A percentile compares a stretch with the other conserved stretches of the same genome.
phyloP scores from a whole-genome alignment of 805 yeast genomes.

The Metschnikowia dekortorum region DNA sequence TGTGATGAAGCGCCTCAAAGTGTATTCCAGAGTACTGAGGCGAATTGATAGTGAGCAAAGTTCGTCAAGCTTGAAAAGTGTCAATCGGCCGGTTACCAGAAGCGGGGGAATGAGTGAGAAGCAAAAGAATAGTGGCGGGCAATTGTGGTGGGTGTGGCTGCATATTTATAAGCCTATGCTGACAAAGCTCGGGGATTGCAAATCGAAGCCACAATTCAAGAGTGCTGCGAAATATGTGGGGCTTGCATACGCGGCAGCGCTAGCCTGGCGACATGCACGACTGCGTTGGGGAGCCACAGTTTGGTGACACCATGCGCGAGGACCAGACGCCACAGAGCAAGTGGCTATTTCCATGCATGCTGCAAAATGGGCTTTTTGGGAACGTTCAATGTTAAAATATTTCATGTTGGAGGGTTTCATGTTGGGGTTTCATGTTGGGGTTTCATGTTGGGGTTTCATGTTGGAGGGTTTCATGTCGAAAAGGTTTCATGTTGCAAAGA shows the following conservation, averaged over 20 bases:
- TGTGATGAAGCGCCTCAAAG: too few relatives aligned
- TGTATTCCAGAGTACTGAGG: too few relatives aligned
- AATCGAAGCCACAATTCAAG: conserved; percentile 2
- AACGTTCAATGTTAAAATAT: too few relatives aligned
- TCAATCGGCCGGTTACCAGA: not conserved
- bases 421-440: too few relatives aligned
- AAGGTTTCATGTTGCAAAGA: not conserved
- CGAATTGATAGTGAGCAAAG: too few relatives aligned
- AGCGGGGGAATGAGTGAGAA: not conserved
- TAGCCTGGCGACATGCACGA: not conserved
- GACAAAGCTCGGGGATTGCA: not conserved
- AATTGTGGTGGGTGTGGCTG: not conserved
- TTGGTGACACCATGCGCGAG: not conserved
- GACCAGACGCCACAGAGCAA: not conserved
- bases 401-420: too few relatives aligned
- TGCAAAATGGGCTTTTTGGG: too few relatives aligned
- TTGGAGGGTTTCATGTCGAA: not conserved
- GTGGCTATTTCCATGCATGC: too few relatives aligned
- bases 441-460: too few relatives aligned
- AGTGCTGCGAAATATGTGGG: not conserved
- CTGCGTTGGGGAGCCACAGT: not conserved
- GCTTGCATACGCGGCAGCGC: not conserved
- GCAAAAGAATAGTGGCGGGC: not conserved
- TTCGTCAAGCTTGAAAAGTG: not conserved
- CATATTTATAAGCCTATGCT: not conserved